Evolutionary conservation across 306 rosid species (phyloP).

Genomic region (Casuarina equisetifolia): DNA sequence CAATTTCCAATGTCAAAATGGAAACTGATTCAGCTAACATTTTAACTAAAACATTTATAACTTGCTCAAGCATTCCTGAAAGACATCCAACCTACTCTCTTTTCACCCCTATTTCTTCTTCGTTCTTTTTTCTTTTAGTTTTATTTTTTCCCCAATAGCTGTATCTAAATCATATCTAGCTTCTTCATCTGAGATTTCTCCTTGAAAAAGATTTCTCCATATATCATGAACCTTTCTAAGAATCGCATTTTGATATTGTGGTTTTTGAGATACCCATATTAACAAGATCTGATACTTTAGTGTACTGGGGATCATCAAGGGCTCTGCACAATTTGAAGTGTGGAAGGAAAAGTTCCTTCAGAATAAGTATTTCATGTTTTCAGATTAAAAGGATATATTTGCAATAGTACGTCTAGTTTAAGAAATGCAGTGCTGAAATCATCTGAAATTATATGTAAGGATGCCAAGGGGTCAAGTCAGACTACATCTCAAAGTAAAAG

Average conservation of each 20-base stretch:
- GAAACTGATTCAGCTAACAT: background rate
- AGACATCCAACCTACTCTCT: background rate
- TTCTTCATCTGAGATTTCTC: background rate
- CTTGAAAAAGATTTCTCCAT: background rate
- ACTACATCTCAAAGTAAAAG: background rate
- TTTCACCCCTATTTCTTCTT: background rate
- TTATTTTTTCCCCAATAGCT: too few species aligned
- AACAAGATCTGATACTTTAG: background rate
- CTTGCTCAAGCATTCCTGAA: background rate
- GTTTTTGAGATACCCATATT: background rate
- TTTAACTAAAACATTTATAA: background rate
- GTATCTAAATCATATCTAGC: background rate
- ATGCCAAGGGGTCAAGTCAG: background rate
- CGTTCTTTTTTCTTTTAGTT: too few species aligned
- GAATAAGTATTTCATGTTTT: background rate
- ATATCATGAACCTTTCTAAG: background rate
- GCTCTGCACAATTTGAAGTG: background rate
- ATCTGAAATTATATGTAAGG: background rate
- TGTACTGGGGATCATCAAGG: background rate
- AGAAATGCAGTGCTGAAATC: background rate
- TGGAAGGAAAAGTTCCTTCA: background rate
- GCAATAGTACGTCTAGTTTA: background rate
- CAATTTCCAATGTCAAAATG: background rate
- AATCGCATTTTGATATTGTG: background rate
- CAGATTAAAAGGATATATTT: background rate